A percentile compares a stretch with the other conserved stretches of the same genome.
These are phyloP conservation scores for Epithemia pelagica DNA, from an alignment of 108 stramenopile genomes.

Conservation along the genomic window DNA sequence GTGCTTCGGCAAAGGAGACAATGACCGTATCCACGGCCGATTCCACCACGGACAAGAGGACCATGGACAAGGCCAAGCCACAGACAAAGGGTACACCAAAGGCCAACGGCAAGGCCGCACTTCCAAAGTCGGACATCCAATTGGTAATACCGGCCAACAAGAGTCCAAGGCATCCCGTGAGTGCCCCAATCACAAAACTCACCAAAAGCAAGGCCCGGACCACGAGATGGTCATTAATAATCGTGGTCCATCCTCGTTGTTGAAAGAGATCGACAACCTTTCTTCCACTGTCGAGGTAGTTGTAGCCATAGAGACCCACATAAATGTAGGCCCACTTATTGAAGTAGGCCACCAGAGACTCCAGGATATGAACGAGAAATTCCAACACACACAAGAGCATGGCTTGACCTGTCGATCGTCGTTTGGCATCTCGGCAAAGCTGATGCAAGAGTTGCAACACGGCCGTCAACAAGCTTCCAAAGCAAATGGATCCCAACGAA, in stretches of 20 bases:
- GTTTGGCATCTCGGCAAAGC: constrained; percentile 24
- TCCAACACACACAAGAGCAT: constrained; percentile 35
- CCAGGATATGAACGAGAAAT: constrained; percentile 36
- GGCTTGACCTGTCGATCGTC: constrained; percentile 2
- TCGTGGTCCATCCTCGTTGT: constrained; percentile 54
- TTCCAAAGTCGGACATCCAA: constrained; percentile 3
- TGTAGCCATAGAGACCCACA: constrained; percentile 76
- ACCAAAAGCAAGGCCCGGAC: constrained; percentile 29
- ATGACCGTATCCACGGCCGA: constrained; percentile 73
- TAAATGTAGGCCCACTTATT: constrained; percentile 60
- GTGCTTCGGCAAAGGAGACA: constrained; percentile 75
- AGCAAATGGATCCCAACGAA: constrained; percentile 69
- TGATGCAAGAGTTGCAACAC: constrained; percentile 45
- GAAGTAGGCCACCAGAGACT: constrained; percentile 46
- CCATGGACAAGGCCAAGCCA: constrained; percentile 47
- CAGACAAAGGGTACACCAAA: constrained; percentile 30
- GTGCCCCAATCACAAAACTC: constrained; percentile 43
- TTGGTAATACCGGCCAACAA: not conserved
- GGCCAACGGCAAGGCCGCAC: not conserved
- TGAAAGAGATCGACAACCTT: constrained; percentile 47
- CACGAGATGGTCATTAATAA: constrained; percentile 59
- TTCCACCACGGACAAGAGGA: constrained; percentile 57
- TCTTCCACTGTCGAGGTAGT: constrained; percentile 58
- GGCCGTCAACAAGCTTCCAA: constrained; percentile 71
- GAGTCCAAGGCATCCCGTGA: constrained; percentile 29